Conservation (phyloP, 371 early-diverging fungal genomes). For the Mortierella sp. region DNA sequence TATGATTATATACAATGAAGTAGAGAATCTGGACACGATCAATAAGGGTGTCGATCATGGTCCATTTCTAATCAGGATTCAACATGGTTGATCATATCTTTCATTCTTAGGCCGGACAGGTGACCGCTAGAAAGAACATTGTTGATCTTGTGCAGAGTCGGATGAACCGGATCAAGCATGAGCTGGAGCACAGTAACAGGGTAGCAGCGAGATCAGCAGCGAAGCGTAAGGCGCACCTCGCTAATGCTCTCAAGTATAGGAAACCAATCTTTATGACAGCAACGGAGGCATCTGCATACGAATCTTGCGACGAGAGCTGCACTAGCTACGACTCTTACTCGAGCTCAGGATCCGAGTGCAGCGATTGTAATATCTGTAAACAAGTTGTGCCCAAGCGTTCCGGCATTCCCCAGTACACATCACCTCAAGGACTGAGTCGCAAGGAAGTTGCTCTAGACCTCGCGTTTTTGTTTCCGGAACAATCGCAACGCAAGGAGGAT, state of each 20-base stretch:
- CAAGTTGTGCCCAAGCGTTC: slow-evolving; percentile 7
- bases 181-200: slow-evolving; percentile 25
- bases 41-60: too few species aligned
- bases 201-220: slow-evolving; percentile 4
- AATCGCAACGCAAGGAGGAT: neutral
- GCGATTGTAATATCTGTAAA: slow-evolving; percentile 49
- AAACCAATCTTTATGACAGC: slow-evolving; percentile 1
- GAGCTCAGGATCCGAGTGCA: slow-evolving; percentile 50
- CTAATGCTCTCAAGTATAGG: slow-evolving; percentile 4
- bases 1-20: too few species aligned
- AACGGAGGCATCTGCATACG: slow-evolving; percentile 8
- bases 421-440: slow-evolving; percentile 21
- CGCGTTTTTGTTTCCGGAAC: slow-evolving; percentile 30
- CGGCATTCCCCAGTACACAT: neutral
- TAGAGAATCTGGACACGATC: too few species aligned
- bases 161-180: slow-evolving; percentile 40
- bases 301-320: slow-evolving; percentile 35
- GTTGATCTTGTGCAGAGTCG: slow-evolving; percentile 42
- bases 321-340: slow-evolving; percentile 54
- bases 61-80: too few species aligned
- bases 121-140: slow-evolving; percentile 20
- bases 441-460: slow-evolving; percentile 33
- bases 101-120: slow-evolving; percentile 26
- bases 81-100: too few species aligned
- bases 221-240: slow-evolving; percentile 12